A percentile compares a stretch with the other conserved stretches of the same genome.
Conservation (phyloP, 2,329 filamentous ascomycete species). For the Exutisphaerella laricina region DNA sequence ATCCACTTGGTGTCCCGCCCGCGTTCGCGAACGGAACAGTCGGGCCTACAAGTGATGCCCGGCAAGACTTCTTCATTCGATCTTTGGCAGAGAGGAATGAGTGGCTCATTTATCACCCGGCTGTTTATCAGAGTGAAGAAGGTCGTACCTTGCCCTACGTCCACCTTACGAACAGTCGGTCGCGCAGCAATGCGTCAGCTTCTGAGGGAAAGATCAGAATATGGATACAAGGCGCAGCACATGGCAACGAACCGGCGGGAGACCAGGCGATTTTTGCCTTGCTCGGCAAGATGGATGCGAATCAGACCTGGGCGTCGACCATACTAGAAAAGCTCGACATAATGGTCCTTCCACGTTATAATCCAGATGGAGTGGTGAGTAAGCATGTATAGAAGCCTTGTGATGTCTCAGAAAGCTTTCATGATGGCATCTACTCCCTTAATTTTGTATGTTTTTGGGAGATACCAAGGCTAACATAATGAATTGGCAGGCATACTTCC, state of each 20-base stretch:
- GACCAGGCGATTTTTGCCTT: slow-evolving; percentile 35
- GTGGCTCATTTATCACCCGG: slow-evolving; percentile 17
- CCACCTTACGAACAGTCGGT: slow-evolving; percentile 2
- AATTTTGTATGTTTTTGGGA: too few species aligned
- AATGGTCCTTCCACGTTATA: slow-evolving; percentile 21
- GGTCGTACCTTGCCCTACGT: slow-evolving; percentile 16
- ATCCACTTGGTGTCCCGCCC: slow-evolving; percentile 23
- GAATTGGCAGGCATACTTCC: too few species aligned
- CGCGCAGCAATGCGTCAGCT: background rate
- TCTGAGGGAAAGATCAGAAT: slow-evolving; percentile 28
- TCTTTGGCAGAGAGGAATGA: slow-evolving; percentile 17
- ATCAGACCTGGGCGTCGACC: slow-evolving; percentile 30
- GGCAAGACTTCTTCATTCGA: slow-evolving; percentile 17
- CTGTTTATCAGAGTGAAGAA: slow-evolving; percentile 17
- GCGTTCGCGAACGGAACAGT: slow-evolving; percentile 31
- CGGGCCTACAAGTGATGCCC: slow-evolving; percentile 31
- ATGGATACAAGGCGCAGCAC: slow-evolving; percentile 35
- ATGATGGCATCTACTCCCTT: too few species aligned
- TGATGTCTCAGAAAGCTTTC: too few species aligned
- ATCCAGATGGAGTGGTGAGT: slow-evolving; percentile 18
- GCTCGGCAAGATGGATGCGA: slow-evolving; percentile 33
- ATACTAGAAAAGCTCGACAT: slow-evolving; percentile 32
- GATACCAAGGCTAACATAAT: too few species aligned
- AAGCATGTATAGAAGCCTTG: too few species aligned
- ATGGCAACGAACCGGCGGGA: slow-evolving; percentile 37